Percentiles rank a stretch among this genome's conserved stretches.
Conservation (phyloP, 2,329 filamentous ascomycete genomes). For the Colletotrichum higginsianum region DNA sequence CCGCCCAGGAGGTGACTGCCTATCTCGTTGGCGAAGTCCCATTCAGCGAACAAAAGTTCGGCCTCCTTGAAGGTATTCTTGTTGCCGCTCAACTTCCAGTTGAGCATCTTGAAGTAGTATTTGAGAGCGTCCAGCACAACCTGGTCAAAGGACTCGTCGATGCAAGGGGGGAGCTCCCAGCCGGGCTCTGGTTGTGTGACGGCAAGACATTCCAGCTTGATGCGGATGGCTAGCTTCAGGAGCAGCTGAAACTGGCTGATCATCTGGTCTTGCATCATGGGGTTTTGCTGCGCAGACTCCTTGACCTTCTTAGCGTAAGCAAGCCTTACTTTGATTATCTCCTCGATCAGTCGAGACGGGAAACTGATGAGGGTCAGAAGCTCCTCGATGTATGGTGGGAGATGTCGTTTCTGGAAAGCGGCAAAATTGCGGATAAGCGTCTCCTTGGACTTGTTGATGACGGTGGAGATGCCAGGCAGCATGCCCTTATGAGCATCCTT, state of each 20-base stretch:
- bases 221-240: conserved; percentile 90
- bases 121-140: conserved; percentile 93
- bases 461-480: conserved; percentile 84
- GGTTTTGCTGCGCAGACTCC: conserved; percentile 91
- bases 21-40: conserved; percentile 96
- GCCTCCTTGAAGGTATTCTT: conserved; percentile 99
- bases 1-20: conserved; percentile 92
- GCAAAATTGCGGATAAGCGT: conserved; percentile 90
- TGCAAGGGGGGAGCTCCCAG: conserved; percentile 96
- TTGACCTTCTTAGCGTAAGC: conserved; percentile 96
- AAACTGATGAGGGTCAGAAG: conserved; percentile 97
- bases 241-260: conserved; percentile 96
- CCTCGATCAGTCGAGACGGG: conserved; percentile 93
- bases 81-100: conserved; percentile 97
- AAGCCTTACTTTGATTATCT: conserved; percentile 93
- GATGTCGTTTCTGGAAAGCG: conserved; percentile 87
- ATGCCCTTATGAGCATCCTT: conserved; percentile 76
- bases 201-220: conserved; percentile 89
- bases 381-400: conserved; percentile 97
- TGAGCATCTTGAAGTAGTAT: conserved; percentile 98
- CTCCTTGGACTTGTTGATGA: conserved; percentile 93
- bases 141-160: conserved; percentile 95
- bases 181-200: conserved; percentile 90
- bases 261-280: conserved; percentile 97
- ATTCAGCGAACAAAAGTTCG: conserved; percentile 96